Conservation (phyloP, 75 land plant genomes). For the Larix kaempferi region DNA sequence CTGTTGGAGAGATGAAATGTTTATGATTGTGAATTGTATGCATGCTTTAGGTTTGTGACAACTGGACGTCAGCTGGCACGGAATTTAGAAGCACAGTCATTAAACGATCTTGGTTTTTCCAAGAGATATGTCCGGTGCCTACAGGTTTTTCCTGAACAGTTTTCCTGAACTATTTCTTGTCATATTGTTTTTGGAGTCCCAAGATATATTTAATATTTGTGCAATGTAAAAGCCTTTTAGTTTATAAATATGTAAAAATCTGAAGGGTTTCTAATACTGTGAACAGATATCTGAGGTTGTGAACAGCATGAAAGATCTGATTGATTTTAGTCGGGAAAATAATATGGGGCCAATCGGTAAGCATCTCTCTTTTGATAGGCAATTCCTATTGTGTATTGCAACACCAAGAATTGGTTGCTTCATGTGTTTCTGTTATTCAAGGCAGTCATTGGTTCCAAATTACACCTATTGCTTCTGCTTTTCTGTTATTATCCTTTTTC, state of each 20-base stretch:
- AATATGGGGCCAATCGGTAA: conserved; percentile 91
- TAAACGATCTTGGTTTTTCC: conserved; percentile 94
- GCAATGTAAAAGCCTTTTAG: background rate
- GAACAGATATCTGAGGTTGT: conserved; percentile 96
- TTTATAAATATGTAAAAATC: background rate
- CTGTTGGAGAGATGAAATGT: background rate
- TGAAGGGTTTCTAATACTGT: background rate
- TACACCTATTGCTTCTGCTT: too few species aligned
- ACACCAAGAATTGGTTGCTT: background rate
- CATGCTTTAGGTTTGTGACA: conserved; percentile 64
- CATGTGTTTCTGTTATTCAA: too few species aligned
- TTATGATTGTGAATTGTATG: conserved; percentile 4
- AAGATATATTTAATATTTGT: background rate
- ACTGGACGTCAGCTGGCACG: conserved; percentile 81
- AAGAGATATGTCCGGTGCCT: conserved; percentile 97
- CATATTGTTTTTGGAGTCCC: background rate
- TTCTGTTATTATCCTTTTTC: too few species aligned
- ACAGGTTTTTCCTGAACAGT: conserved; percentile 54
- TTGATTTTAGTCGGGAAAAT: conserved; percentile 73
- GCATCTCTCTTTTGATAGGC: background rate
- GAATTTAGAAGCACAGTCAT: conserved; percentile 78
- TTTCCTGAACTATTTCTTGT: background rate
- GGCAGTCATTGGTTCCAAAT: too few species aligned
- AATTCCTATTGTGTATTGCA: background rate
- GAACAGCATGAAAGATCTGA: conserved; percentile 95